Percentiles rank a stretch among this genome's conserved stretches.
Conservation (phyloP, 148 eudicot genomes). For the Dysphania ambrosioides region DNA sequence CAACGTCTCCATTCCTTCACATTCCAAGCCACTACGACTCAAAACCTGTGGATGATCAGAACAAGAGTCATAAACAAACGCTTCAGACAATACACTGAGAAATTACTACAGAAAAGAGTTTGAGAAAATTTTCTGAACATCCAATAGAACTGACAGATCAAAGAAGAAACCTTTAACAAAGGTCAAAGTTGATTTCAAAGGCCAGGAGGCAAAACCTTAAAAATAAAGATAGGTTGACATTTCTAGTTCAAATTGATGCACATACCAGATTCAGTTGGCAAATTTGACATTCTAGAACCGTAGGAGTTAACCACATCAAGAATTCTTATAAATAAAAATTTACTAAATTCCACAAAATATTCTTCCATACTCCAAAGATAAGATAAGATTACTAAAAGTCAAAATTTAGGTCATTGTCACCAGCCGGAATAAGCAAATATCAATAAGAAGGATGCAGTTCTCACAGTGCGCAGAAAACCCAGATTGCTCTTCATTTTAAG, state of each 20-base stretch:
- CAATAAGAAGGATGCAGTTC: constrained; percentile 26
- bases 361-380: not conserved
- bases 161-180: not conserved
- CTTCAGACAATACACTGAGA: not conserved
- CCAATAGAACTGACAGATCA: not conserved
- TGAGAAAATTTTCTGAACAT: not conserved
- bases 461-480: constrained; percentile 73
- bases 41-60: constrained; percentile 49
- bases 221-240: not conserved
- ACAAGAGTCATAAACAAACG: constrained; percentile 13
- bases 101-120: not conserved
- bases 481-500: constrained; percentile 88
- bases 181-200: not conserved
- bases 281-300: not conserved
- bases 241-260: not conserved
- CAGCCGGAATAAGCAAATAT: constrained; percentile 1
- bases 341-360: not conserved
- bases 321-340: not conserved
- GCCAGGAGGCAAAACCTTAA: not conserved
- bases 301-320: not conserved
- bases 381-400: not conserved
- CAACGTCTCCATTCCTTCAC: constrained; percentile 69
- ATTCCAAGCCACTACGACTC: constrained; percentile 65
- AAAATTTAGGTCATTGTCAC: not conserved
- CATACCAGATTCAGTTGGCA: not conserved